phyloP scores from a whole-genome alignment of 192 early-diverging fungal genomes.

The Gryganskiella cystojenkinii region DNA sequence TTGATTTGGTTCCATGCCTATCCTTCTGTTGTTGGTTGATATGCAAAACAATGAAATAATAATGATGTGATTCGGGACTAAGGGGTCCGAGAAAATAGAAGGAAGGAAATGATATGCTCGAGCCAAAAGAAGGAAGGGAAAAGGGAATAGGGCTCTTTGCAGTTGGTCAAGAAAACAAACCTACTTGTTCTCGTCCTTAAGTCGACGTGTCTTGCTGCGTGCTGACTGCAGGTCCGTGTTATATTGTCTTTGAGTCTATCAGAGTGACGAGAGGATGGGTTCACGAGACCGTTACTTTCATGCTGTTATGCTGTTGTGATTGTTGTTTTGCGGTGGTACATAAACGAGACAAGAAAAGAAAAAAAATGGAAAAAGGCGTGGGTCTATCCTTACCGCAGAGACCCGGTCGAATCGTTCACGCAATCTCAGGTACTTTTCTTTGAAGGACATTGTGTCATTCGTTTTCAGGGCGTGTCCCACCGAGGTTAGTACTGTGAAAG shows the following conservation, averaged over 20 bases:
- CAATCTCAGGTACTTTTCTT: conserved; percentile 47
- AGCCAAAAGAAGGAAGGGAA: neutral
- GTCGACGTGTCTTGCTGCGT: conserved; percentile 45
- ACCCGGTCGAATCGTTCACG: conserved; percentile 47
- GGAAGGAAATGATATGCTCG: neutral
- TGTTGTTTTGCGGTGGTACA: too few species aligned
- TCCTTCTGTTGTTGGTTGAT: too few species aligned
- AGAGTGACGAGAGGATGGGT: conserved; percentile 5
- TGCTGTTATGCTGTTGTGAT: too few species aligned
- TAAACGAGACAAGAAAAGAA: conserved; percentile 26
- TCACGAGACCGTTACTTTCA: neutral
- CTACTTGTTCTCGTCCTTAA: conserved; percentile 58
- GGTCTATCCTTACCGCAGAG: conserved; percentile 34
- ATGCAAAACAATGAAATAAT: too few species aligned
- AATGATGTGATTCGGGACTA: neutral
- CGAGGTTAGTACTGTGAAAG: neutral
- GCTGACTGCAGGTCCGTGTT: conserved; percentile 44
- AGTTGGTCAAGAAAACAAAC: conserved; percentile 6
- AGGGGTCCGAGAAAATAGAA: neutral
- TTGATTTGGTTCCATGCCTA: too few species aligned
- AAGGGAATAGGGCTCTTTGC: conserved; percentile 2
- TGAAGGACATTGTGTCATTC: conserved; percentile 37
- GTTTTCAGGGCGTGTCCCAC: conserved; percentile 11
- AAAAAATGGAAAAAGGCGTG: conserved; percentile 2
- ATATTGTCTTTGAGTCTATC: conserved; percentile 38